phyloP scores from a whole-genome alignment of 495 filamentous ascomycete species.

The Mycothermus thermophilus region DNA sequence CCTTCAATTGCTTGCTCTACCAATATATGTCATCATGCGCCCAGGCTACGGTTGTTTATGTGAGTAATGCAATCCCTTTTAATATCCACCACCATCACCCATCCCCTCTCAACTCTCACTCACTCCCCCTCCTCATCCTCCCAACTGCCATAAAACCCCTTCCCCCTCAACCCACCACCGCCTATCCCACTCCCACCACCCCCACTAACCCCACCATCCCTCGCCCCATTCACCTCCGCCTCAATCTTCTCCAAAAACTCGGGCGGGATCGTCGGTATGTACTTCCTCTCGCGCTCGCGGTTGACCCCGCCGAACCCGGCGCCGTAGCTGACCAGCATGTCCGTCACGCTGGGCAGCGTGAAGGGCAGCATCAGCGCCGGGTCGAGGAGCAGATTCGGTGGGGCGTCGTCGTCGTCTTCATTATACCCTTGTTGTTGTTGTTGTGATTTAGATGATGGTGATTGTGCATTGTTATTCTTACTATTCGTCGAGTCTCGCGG shows the following conservation, averaged over 20 bases:
- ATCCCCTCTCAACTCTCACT: background rate
- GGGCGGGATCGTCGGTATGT: slow-evolving; percentile 88
- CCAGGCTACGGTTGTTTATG: too few species aligned
- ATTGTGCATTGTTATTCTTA: background rate
- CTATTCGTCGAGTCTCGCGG: background rate
- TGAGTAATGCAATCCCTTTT: too few species aligned
- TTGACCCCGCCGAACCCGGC: slow-evolving; percentile 91
- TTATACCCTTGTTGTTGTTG: slow-evolving; percentile 9
- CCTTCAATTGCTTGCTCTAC: too few species aligned
- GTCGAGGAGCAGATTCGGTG: slow-evolving; percentile 66
- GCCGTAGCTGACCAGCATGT: slow-evolving; percentile 92
- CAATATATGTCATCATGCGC: too few species aligned
- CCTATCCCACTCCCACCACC: slow-evolving; percentile 31
- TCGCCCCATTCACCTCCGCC: slow-evolving; percentile 26
- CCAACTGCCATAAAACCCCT: slow-evolving; percentile 35
- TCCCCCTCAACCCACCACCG: slow-evolving; percentile 16
- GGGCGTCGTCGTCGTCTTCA: slow-evolving; percentile 46
- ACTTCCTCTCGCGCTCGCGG: slow-evolving; percentile 80
- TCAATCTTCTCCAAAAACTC: slow-evolving; percentile 89
- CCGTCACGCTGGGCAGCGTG: slow-evolving; percentile 82
- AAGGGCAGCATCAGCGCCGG: slow-evolving; percentile 90
- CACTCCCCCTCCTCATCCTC: slow-evolving; percentile 29
- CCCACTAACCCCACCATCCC: too few species aligned
- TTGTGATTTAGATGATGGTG: too few species aligned
- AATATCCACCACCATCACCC: too few species aligned